Evolutionary conservation across 2,329 filamentous ascomycete genomes (phyloP).

Genomic region (Cordyceps fumosorosea): DNA sequence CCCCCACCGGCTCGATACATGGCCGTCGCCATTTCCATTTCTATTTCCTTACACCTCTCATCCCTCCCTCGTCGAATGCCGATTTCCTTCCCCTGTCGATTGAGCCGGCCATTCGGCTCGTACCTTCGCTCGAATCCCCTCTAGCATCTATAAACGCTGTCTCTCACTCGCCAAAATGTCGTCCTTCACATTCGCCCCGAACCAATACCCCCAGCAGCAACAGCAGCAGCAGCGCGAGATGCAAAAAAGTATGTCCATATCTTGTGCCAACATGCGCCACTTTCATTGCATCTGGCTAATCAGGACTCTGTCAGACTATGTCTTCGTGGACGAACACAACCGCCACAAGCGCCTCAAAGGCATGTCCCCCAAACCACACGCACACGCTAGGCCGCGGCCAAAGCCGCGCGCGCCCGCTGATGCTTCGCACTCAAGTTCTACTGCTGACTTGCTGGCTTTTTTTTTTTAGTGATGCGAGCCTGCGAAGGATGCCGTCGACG

Average conservation of each 20-base stretch:
- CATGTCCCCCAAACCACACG: constrained; percentile 32
- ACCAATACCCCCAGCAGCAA: constrained; percentile 36
- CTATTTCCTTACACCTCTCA: neutral
- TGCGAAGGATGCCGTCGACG: constrained; percentile 91
- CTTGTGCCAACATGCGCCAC: neutral
- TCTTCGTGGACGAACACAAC: constrained; percentile 98
- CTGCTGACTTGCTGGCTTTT: neutral
- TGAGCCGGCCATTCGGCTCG: neutral
- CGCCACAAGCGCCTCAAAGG: constrained; percentile 94
- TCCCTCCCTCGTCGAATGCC: neutral
- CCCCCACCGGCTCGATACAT: constrained; percentile 8
- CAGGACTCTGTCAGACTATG: constrained; percentile 65
- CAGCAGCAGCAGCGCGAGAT: constrained; percentile 38
- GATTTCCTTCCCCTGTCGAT: neutral
- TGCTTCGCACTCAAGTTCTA: no score
- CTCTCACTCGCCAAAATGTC: constrained; percentile 62
- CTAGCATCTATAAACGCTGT: constrained; percentile 57
- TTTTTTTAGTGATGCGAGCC: constrained; percentile 75
- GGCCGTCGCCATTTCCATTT: constrained; percentile 10
- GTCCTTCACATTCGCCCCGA: constrained; percentile 68
- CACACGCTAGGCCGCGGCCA: neutral
- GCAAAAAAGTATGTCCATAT: constrained; percentile 10
- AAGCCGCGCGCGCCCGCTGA: neutral
- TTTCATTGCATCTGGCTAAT: constrained; percentile 23
- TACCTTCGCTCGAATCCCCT: neutral